Conservation (phyloP, 345 rosid genomes). For the Ricinus communis region DNA sequence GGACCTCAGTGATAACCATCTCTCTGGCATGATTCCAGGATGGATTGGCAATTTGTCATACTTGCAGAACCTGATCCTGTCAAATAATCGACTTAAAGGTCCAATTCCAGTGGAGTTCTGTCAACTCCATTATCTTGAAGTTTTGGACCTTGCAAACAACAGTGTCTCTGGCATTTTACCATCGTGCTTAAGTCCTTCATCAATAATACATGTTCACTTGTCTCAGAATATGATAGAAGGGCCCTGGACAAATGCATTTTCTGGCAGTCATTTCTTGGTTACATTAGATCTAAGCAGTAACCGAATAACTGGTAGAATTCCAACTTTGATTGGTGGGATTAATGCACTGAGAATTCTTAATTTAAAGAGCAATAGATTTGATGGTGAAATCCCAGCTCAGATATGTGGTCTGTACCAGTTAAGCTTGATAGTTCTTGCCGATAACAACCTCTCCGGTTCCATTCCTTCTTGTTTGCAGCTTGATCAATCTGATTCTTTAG, state of each 20-base stretch:
- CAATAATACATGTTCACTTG: background rate
- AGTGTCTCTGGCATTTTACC: background rate
- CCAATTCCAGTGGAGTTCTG: too few relatives aligned
- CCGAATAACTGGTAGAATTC: constrained; percentile 10
- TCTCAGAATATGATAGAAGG: background rate
- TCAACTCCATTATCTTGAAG: background rate
- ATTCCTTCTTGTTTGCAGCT: constrained; percentile 8
- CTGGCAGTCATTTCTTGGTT: background rate
- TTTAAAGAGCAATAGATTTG: background rate
- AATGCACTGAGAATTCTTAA: background rate
- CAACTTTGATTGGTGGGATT: background rate
- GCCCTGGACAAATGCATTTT: background rate
- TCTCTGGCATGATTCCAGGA: constrained; percentile 13
- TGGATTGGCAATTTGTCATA: background rate
- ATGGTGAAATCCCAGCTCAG: background rate
- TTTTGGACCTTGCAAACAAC: constrained; percentile 5
- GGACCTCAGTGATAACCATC: constrained; percentile 13
- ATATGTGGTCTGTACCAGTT: background rate
- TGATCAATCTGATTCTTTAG: background rate
- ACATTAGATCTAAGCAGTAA: constrained; percentile 12
- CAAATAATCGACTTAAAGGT: too few relatives aligned
- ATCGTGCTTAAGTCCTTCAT: background rate
- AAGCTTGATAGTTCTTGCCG: constrained; percentile 10
- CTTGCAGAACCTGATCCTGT: background rate
- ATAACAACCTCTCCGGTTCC: constrained; percentile 6